Evolutionary conservation across 805 yeast species (phyloP).

Genomic region (Suhomyces sp.): DNA sequence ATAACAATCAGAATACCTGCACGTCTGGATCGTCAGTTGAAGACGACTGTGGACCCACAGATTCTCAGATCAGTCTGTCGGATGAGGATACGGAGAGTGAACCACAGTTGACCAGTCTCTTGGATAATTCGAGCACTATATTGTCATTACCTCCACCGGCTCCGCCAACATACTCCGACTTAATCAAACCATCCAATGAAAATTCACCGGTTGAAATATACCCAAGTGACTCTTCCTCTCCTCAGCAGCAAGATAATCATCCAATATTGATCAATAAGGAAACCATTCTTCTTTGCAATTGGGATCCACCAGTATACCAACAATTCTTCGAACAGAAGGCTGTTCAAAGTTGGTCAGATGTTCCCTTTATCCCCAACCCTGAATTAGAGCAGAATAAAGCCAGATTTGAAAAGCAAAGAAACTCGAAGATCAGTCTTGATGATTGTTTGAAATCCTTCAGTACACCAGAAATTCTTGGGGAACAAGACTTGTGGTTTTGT

Average conservation of each 20-base stretch:
- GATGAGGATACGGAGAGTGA: conserved; percentile 34
- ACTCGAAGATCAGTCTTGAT: conserved; percentile 51
- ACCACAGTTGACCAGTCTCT: conserved; percentile 14
- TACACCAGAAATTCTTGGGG: conserved; percentile 79
- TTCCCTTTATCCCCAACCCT: conserved; percentile 43
- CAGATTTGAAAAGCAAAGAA: conserved; percentile 35
- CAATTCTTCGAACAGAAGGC: conserved; percentile 54
- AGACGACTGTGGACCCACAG: background rate
- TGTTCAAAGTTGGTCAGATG: conserved; percentile 55
- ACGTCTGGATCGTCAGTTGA: background rate
- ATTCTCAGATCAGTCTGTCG: conserved; percentile 18
- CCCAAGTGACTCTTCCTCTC: background rate
- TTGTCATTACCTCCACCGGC: conserved; percentile 17
- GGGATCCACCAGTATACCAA: conserved; percentile 52
- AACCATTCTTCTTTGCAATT: conserved; percentile 56
- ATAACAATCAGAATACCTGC: background rate
- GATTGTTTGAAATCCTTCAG: conserved; percentile 78
- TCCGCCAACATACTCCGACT: conserved; percentile 14
- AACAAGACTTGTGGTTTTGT: conserved; percentile 92
- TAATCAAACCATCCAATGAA: conserved; percentile 19
- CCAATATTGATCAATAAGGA: conserved; percentile 20
- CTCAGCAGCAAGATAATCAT: conserved; percentile 12
- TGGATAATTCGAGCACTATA: conserved; percentile 11
- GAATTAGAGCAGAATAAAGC: conserved; percentile 52
- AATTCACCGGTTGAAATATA: conserved; percentile 16